Evolutionary conservation across 495 filamentous ascomycete species (phyloP).

Genomic region (Bacidia rubella): DNA sequence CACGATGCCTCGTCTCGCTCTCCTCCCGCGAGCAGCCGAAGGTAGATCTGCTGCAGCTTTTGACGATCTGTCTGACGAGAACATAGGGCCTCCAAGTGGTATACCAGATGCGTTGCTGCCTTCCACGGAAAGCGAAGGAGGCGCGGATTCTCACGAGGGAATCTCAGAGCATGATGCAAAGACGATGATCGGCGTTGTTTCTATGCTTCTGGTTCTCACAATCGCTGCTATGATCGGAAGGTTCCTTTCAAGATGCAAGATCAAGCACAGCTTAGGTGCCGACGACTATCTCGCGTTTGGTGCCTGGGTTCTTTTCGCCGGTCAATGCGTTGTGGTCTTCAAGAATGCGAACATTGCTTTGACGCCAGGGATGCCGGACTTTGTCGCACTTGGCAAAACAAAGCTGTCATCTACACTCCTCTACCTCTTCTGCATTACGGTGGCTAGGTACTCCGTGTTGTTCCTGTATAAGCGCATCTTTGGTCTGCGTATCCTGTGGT

Average conservation of each 20-base stretch:
- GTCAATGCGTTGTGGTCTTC: background rate
- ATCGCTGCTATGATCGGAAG: conserved; percentile 6
- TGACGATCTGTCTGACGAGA: no score
- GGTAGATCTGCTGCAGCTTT: no score
- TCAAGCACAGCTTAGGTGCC: conserved; percentile 1
- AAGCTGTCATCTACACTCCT: conserved; percentile 4
- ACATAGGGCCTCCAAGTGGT: no score
- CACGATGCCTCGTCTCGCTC: no score
- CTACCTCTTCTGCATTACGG: conserved; percentile 6
- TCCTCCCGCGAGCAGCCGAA: no score
- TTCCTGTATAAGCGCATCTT: conserved; percentile 17
- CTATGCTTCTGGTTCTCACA: conserved; percentile 10
- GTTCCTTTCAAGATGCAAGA: conserved; percentile 2
- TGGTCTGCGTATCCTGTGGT: conserved; percentile 3
- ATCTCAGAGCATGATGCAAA: background rate
- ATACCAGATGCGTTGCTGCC: no score
- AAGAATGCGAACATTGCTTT: background rate
- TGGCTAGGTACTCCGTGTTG: conserved; percentile 10
- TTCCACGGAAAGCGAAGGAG: no score
- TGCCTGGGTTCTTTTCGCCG: background rate
- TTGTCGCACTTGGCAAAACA: background rate
- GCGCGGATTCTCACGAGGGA: no score
- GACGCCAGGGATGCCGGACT: background rate
- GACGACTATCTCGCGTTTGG: conserved; percentile 10
- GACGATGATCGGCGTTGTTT: conserved; percentile 6